Evolutionary conservation across 2,329 filamentous ascomycete species (phyloP).

Genomic region (Venturiaceae sp.): DNA sequence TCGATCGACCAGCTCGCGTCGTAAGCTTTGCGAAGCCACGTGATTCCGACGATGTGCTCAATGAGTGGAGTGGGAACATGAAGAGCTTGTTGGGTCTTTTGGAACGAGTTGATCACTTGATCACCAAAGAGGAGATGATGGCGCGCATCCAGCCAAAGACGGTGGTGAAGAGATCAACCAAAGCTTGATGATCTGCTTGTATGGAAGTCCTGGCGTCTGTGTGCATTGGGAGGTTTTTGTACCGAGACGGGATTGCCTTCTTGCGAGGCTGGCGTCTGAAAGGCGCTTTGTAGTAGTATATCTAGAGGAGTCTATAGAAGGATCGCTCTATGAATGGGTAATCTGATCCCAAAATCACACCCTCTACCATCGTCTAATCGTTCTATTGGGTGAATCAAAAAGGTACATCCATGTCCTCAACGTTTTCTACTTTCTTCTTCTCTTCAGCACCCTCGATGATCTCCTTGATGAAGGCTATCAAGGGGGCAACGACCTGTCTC

Average conservation of each 20-base stretch:
- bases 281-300: constrained; percentile 4
- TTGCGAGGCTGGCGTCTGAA: not conserved
- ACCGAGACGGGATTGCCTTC: not conserved
- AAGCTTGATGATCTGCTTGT: not conserved
- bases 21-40: constrained; percentile 93
- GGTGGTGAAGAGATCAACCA: not conserved
- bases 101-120: constrained; percentile 92
- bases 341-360: not conserved
- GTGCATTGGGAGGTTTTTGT: not conserved
- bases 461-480: constrained; percentile 62
- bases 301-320: not conserved
- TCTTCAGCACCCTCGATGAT: constrained; percentile 19
- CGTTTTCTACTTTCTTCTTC: constrained; percentile 40
- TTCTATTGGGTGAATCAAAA: constrained; percentile 32
- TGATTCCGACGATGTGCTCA: constrained; percentile 90
- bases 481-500: constrained; percentile 68
- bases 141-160: constrained; percentile 69
- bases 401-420: constrained; percentile 60
- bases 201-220: not conserved
- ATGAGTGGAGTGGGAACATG: constrained; percentile 99
- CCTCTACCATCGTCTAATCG: not conserved
- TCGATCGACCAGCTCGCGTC: constrained; percentile 83
- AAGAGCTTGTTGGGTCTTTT: constrained; percentile 78
- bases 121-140: constrained; percentile 99
- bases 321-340: not conserved